A percentile compares a stretch with the other conserved stretches of the same genome.
Evolutionary conservation across 83 land plant genomes (phyloP).

Genomic region (Larix sibirica): DNA sequence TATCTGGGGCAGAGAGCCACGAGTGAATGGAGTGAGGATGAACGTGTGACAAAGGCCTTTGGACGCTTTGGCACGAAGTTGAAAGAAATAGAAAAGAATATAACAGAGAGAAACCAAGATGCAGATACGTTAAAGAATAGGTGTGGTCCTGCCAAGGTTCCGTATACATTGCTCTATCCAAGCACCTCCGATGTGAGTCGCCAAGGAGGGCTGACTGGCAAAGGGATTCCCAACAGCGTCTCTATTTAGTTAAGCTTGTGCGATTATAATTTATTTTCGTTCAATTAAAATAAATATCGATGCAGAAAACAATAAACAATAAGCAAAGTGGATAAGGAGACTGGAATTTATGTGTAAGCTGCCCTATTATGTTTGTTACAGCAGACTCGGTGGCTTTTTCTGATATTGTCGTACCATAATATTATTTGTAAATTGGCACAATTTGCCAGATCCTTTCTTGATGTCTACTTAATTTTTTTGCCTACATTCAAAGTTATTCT

Average conservation of each 20-base stretch:
- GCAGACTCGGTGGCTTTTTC: too few relatives aligned
- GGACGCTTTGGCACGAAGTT: constrained; percentile 17
- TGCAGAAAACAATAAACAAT: too few relatives aligned
- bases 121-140: constrained; percentile 39
- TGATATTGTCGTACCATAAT: too few relatives aligned
- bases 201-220: constrained; percentile 48
- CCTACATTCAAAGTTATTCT: too few relatives aligned
- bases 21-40: constrained; percentile 23
- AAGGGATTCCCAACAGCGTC: constrained; percentile 73
- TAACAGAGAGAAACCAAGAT: constrained; percentile 32
- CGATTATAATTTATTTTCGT: too few relatives aligned
- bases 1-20: constrained; percentile 31
- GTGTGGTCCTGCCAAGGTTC: constrained; percentile 55
- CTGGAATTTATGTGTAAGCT: too few relatives aligned
- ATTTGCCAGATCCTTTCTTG: too few relatives aligned
- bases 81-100: constrained; percentile 31
- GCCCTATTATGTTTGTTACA: too few relatives aligned
- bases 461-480: too few relatives aligned
- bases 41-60: constrained; percentile 21
- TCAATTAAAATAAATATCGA: too few relatives aligned
- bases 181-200: constrained; percentile 39
- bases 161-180: constrained; percentile 68
- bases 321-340: too few relatives aligned
- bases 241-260: constrained; percentile 25
- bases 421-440: too few relatives aligned